Conservation (phyloP, 495 filamentous ascomycete genomes). For the Barbatosphaeria neglecta region DNA sequence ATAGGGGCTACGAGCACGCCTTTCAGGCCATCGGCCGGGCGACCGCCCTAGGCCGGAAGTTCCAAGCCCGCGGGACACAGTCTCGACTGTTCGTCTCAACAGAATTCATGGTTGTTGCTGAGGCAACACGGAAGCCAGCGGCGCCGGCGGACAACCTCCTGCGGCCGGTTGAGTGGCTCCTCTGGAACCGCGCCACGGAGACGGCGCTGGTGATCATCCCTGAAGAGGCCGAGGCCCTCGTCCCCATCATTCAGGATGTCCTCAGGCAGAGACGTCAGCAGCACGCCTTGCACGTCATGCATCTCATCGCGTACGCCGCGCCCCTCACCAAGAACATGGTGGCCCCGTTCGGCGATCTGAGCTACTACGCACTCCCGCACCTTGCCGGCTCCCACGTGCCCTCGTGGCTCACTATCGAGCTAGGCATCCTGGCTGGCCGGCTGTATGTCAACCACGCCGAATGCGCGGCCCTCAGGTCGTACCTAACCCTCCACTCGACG, state of each 20-base stretch:
- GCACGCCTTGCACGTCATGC: too few relatives aligned
- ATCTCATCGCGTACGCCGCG: constrained; percentile 39
- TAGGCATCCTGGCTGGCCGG: constrained; percentile 42
- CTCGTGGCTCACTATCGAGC: constrained; percentile 35
- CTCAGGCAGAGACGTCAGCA: too few relatives aligned
- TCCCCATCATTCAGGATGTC: constrained; percentile 31
- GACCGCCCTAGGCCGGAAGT: constrained; percentile 12
- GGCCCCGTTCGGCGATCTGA: constrained; percentile 36
- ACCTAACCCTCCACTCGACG: too few relatives aligned
- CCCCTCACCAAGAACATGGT: constrained; percentile 43
- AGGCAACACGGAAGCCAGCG: constrained; percentile 11
- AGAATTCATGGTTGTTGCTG: too few relatives aligned
- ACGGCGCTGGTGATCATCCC: constrained; percentile 40
- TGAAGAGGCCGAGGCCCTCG: constrained; percentile 41
- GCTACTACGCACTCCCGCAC: constrained; percentile 34
- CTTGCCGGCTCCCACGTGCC: constrained; percentile 32
- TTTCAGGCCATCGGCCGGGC: constrained; percentile 15
- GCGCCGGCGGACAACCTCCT: constrained; percentile 16
- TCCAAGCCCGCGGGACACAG: constrained; percentile 5
- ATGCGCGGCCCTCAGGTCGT: too few relatives aligned
- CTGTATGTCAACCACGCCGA: constrained; percentile 43
- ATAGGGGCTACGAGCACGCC: constrained; percentile 12
- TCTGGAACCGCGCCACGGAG: constrained; percentile 17
- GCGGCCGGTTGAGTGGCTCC: constrained; percentile 30
- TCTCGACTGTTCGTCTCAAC: constrained; percentile 22